A percentile compares a stretch with the other conserved stretches of the same genome.
Evolutionary conservation across 345 rosid species (phyloP).

Genomic region (Hypericum perforatum): DNA sequence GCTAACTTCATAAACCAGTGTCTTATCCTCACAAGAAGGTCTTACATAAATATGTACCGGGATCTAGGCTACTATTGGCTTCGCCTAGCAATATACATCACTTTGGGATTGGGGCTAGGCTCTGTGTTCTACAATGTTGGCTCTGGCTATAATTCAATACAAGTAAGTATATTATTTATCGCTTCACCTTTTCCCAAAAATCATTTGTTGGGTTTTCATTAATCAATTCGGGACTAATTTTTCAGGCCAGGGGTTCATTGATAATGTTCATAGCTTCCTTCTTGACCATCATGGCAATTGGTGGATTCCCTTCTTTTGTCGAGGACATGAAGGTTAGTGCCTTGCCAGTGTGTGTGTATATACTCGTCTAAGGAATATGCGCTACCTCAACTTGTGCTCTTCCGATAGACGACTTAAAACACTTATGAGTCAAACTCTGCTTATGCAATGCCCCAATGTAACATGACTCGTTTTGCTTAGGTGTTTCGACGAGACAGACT

Average conservation of each 20-base stretch:
- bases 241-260: conserved; percentile 1
- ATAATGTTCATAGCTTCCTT: neutral
- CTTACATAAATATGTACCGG: neutral
- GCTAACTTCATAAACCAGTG: neutral
- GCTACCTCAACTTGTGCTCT: too few relatives aligned
- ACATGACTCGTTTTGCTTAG: too few relatives aligned
- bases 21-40: neutral
- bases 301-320: neutral
- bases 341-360: too few relatives aligned
- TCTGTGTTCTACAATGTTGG: neutral
- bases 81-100: neutral
- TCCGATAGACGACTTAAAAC: too few relatives aligned
- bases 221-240: neutral
- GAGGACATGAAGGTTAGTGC: neutral
- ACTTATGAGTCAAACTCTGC: too few relatives aligned
- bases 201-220: too few relatives aligned
- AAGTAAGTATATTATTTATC: neutral
- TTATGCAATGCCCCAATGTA: too few relatives aligned
- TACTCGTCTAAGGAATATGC: too few relatives aligned
- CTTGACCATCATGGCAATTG: neutral
- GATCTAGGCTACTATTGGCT: neutral
- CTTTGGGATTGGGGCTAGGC: too few relatives aligned
- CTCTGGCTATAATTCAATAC: neutral
- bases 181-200: too few relatives aligned
- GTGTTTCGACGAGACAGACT: too few relatives aligned